A percentile compares a stretch with the other conserved stretches of the same genome.
These are phyloP conservation scores for Haematococcus lacustris DNA, from an alignment of 139 green algal genomes.

Conservation along the genomic window DNA sequence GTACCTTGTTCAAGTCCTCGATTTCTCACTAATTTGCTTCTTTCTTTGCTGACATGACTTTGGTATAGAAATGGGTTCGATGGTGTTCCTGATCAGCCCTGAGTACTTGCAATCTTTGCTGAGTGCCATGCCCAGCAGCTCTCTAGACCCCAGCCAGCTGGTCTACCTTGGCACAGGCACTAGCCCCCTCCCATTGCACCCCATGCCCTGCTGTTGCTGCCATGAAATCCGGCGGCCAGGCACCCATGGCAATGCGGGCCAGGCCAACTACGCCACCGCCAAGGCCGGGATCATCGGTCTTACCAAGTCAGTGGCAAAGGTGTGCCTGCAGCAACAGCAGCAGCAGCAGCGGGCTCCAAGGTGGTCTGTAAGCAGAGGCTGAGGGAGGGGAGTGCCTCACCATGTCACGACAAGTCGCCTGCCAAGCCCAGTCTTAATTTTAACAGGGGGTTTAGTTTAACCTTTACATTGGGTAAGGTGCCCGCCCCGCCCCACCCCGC, in stretches of 20 bases:
- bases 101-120: background rate
- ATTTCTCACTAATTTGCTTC: background rate
- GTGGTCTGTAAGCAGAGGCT: too few relatives aligned
- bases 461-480: too few relatives aligned
- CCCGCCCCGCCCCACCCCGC: too few relatives aligned
- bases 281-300: conserved; percentile 86
- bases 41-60: background rate
- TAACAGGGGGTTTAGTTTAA: too few relatives aligned
- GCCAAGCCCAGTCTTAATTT: too few relatives aligned
- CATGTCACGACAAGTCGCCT: too few relatives aligned
- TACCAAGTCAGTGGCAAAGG: conserved; percentile 78
- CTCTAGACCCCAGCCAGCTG: background rate
- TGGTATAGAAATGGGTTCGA: background rate
- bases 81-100: background rate
- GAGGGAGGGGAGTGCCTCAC: too few relatives aligned
- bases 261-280: conserved; percentile 81
- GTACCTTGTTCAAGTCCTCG: background rate
- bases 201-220: too few relatives aligned
- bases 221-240: too few relatives aligned
- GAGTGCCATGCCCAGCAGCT: background rate
- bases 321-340: too few relatives aligned
- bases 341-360: too few relatives aligned
- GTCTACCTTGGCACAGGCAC: background rate
- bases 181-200: too few relatives aligned
- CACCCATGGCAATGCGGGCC: conserved; percentile 56